Base-by-base conservation (phyloP, 176 grass and related monocot genomes). In the Poa pratensis region DNA sequence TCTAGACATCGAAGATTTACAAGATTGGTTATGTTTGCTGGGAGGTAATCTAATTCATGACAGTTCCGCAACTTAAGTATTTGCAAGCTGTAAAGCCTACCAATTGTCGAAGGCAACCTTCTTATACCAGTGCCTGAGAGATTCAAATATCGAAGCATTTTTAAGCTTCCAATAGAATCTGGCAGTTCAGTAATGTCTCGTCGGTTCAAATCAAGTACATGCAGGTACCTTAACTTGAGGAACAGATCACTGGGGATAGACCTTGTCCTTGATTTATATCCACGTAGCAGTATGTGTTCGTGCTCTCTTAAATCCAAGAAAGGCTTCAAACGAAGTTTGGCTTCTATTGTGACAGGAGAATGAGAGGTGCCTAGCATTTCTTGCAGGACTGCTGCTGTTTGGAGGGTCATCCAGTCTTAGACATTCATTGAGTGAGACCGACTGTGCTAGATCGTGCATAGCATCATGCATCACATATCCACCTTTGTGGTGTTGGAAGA, bases 401-500 rank as follows among this genome's bases (percentile, higher is more conserved):
- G 14, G 24, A 63, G 17, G 51, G 23, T 83, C 81, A 64, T 92
- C 92, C 39, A 97, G 40, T 75, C 86, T 83, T 16, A 85, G 74
- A 54, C 86, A 97, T 69, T 97, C 92, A 89, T 85, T 48, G 1
- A 82, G 28, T 16, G 90, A 97, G 49, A 97, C 49, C 5, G 81
- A 97, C 49, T 90, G 86, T 55, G 90, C 90, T 65, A 97, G 84
- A 24, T 94, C 92, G 83, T 97, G 92, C 64, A 97, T 94, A 66
- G 90, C 88, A 77, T 94, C 90, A 77, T 94, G 92, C 94, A 97
- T 97, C 61, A 94, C 90, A 87, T 85, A 94, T 73, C 85, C 84
- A 37, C 74, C 79, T 76, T 89, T 94, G 46, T 92, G 86, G 39
- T 59, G 6, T 69, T 94, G 92, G 68, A 94, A 97, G 80, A 97